Evolutionary conservation across 805 yeast species (phyloP), one percentile per base, ranked within the genome.

Genomic region (Kodamaea lidongshanica): DNA sequence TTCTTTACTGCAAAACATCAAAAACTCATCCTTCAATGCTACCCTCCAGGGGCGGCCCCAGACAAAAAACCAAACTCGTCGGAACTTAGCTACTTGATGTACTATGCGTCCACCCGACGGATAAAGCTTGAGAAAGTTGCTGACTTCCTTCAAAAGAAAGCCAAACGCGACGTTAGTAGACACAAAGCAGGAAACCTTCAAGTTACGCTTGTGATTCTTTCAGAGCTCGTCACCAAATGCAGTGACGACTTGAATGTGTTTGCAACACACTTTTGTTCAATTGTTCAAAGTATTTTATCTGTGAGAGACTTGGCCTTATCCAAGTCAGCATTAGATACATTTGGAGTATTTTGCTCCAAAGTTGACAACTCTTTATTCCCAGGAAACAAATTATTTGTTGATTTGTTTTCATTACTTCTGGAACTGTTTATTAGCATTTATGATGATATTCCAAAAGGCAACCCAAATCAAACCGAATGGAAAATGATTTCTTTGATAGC

Each of bases 51-150:
- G 2, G 70, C 86, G 38, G 79, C 77, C 6, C 70, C 72, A 5
- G 97, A 88, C 48, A 88, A 88, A 60, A 79, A 81, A 46, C 95
- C 98, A 10, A 88, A 89, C 53, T 77, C 94, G 2, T 85, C 94
- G 12, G 97, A 92, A 53, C 68, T 94, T 27, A 80, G 94, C 36
- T 86, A 87, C 50, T 66, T 89, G 42, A 60, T 89, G 18, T 89
- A 82, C 63, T 89, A 89, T 54, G 95, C 95, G 12, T 78, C 94
- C 23, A 80, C 96, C 4, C 68, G 96, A 45, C 68, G 96, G 33
- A 79, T 86, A 18, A 89, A 92, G 53, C 65, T 92, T 39, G 92
- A 84, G 44, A 89, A 89, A 48, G 95, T 89, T 12, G 81, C 86
- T 14, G 60, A 62, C 4, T 84, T 78, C 50, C 54, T 89, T 30